A percentile compares a stretch with the other conserved stretches of the same genome.
phyloP scores from a whole-genome alignment of 805 yeast genomes.

The Schwanniomyces vanrijiae region DNA sequence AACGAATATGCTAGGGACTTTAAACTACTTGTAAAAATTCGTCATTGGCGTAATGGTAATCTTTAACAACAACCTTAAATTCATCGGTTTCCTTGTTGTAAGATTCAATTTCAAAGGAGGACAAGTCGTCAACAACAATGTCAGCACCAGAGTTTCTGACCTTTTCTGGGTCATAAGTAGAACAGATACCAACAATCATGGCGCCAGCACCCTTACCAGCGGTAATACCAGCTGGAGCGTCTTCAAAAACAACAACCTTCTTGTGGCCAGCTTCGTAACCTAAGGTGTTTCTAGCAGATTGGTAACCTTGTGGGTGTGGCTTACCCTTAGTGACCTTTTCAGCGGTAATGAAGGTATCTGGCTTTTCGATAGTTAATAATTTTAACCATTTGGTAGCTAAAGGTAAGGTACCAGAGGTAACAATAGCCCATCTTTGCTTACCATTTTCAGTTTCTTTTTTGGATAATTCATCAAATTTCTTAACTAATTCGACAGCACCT shows the following conservation, averaged over 20 bases:
- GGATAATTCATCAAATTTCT: slow-evolving; percentile 50
- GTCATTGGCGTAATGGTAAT: slow-evolving; percentile 44
- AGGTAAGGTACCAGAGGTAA: slow-evolving; percentile 77
- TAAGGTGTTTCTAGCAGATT: slow-evolving; percentile 51
- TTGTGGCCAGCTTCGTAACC: slow-evolving; percentile 36
- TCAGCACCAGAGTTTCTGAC: slow-evolving; percentile 78
- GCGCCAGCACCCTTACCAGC: slow-evolving; percentile 88
- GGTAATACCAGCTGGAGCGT: slow-evolving; percentile 83
- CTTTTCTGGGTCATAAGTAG: slow-evolving; percentile 69
- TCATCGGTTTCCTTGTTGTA: slow-evolving; percentile 47
- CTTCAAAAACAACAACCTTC: slow-evolving; percentile 73
- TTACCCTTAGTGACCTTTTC: slow-evolving; percentile 78
- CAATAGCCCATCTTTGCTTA: slow-evolving; percentile 76
- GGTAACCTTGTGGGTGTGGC: slow-evolving; percentile 85
- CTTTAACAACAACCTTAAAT: slow-evolving; percentile 40
- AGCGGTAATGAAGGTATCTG: slow-evolving; percentile 79
- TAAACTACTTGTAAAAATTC: slow-evolving; percentile 32
- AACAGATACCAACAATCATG: slow-evolving; percentile 77
- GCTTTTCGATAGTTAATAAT: slow-evolving; percentile 58
- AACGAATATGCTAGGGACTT: background rate
- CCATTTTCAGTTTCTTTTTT: slow-evolving; percentile 39
- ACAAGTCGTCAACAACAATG: slow-evolving; percentile 74
- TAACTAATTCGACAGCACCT: slow-evolving; percentile 68
- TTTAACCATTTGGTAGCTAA: slow-evolving; percentile 80
- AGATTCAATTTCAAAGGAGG: slow-evolving; percentile 56